Base-by-base conservation (phyloP, 208 protist genomes). In the Crithidia acanthocephali region DNA sequence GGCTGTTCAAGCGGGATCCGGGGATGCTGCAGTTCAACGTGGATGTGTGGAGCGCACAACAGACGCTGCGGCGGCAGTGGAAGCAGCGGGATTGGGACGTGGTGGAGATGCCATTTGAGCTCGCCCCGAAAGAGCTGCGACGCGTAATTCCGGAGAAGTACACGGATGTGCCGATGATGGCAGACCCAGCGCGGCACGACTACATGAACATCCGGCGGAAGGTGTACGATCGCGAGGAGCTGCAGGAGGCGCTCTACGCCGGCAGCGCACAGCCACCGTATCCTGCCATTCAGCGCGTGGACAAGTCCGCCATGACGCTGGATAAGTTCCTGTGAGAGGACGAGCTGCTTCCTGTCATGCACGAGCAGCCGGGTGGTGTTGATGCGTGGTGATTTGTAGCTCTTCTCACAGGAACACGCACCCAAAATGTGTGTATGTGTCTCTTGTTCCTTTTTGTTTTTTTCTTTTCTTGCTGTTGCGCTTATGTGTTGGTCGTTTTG, bases 1-100 rank as follows among this genome's bases (percentile, higher is more conserved):
- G 89, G 4, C 74, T 81, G 57, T 97, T 95, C 71, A 97, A 97
- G 81, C 83, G 85, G 33, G 87, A 97, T 55, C 72, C 62, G 0
- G 68, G 72, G 4, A 94, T 86, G 33, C 71, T 90, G 66, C 88
- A 95, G 77, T 95, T 85, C 64, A 97, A 95, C 76, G 90, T 97
- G 37, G 93, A 95, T 78, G 76, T 95, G 23, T 97, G 91, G 89
- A 74, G 73, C n/a, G 93, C 93, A 10, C 91, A 97, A 76, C 88
- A 95, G 66, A 87, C 91, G 33, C 75, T 95, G 67, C 87, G 93
- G 27, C 92, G 93, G 76, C 66, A 73, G n/a, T 97, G 93, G 93
- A 97, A 95, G 75, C 70, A 78, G 44, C 78, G 93, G 0, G 93
- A 97, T 64, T 97, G 88, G 87, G 85, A 93, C 22, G 89, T 97